Base-by-base conservation (phyloP, 2,329 filamentous ascomycete species). In the Pestalotiopsis sp. region DNA sequence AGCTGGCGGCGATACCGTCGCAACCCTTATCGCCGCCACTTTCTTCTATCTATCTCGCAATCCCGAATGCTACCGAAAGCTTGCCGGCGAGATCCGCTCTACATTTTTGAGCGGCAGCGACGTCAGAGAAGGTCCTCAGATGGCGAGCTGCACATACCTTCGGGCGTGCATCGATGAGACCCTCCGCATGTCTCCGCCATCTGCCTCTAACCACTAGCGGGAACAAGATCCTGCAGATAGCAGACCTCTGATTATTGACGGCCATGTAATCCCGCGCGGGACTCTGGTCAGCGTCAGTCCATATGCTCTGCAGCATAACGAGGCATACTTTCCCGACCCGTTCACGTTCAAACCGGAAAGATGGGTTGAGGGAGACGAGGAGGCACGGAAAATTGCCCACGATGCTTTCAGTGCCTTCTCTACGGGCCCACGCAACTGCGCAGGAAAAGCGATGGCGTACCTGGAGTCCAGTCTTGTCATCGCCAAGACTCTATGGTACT, bases 121-220 rank as follows among this genome's bases (percentile, higher is more conserved):
- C 1, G 80, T 80, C 30, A 63, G 66, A 2, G 65, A 69, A 39
- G 48, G 73, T 1, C 20, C 20, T 1, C 68, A 73, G 6, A 72
- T 85, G 6, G 72, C 76, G 35, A 70, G 67, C 13, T 82, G 78
- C 70, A 67, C 64, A 0, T 86, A 84, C 69, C 75, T 86, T 1
- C 76, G 78, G 4, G 84, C 83, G 3, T 80, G 79, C 66, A 78
- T 86, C 55, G 79, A 85, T 56, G 84, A 86, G 71, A 74, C 80
- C 0, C 75, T 86, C 66, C 80, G 84, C 17, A 74, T 85, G 63
- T 80, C 80, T 2, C 82, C 84, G 3, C 79, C 82, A 0, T 79
- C 81, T 0, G 74, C 77, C 65, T 71, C 73, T 65, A 66, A 77
- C 65, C 66, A 82, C 61, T 70, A 74, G 66, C 70, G 81, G 11